Evolutionary conservation across 768 basidiomycete genomes (phyloP), one percentile per base, ranked within the genome.

Genomic region (Psilocybe azurescens): DNA sequence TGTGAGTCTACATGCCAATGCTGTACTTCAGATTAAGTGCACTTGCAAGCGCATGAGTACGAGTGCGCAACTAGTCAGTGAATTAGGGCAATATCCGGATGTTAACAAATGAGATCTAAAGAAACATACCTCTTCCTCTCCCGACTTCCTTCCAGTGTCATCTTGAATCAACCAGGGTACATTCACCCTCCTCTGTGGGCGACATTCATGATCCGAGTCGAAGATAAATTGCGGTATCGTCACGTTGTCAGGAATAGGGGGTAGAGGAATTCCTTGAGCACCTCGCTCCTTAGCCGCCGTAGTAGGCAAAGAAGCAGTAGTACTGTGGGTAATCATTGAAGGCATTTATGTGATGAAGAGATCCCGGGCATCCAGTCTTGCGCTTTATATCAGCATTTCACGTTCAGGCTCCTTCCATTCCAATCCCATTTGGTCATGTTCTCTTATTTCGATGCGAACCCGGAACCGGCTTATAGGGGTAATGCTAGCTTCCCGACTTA

Each of bases 221-320:
- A 87, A 81, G 32, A 83, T 74, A 69, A 86, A 86, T 68, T 87
- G 85, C 4, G 82, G 79, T 41, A 85, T 69, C 2, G 83, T 83
- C 41, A 85, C 65, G 65, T 84, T 73, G 69, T 85, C 83, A 8
- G 85, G 85, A 57, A 85, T 78, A 57, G 58, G 65, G 33, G 83
- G 80, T 5, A 80, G 71, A 28, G 71, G 68, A 46, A 58, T 73
- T 14, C 66, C 67, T 10, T 66, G 65, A 13, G 76, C 68, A 52
- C 63, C 65, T 47, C 78, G 69, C 46, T 79, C 77, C 74, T 73
- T 75, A 33, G 38, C 53, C 11, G 32, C 63, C 13, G 47, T 55
- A 32, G 48, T 39, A 0, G 52, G 18, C n/a, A 33, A 20, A 38
- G 16, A 39, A 3, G 32, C 33, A 29, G 1, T 36, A 9, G 33